Percentiles rank a stretch among this genome's conserved stretches.
Conservation (phyloP, 306 rosid genomes). For the Amphicarpaea edgeworthii region DNA sequence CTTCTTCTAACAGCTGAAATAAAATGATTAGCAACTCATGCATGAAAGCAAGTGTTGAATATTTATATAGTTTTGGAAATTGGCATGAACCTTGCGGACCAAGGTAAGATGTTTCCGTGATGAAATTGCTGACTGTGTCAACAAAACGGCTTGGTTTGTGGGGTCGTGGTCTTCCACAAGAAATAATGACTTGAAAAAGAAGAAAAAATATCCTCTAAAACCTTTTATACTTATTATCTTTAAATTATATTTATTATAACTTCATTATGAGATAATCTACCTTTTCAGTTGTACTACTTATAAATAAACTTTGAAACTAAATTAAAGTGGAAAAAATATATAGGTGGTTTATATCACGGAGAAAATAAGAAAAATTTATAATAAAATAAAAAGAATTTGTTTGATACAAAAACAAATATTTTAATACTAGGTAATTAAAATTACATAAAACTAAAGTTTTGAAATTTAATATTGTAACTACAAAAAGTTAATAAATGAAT, state of each 20-base stretch:
- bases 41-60: neutral
- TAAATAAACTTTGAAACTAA: neutral
- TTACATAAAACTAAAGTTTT: neutral
- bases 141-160: slow-evolving; percentile 20
- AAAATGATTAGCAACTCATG: neutral
- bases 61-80: slow-evolving; percentile 1
- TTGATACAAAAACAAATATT: neutral
- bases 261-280: neutral
- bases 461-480: neutral
- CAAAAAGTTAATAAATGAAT: neutral
- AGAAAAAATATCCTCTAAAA: neutral
- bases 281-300: neutral
- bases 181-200: neutral
- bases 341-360: neutral
- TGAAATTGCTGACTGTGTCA: neutral
- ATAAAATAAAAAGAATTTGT: too few species aligned
- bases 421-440: neutral
- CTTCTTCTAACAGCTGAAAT: neutral
- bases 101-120: slow-evolving; percentile 22
- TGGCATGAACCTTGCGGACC: slow-evolving; percentile 30
- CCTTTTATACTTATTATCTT: neutral
- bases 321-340: neutral
- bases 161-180: neutral
- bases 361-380: neutral
- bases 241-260: neutral